phyloP scores from a whole-genome alignment of 192 early-diverging fungal species.

The Coemansia pectinata region DNA sequence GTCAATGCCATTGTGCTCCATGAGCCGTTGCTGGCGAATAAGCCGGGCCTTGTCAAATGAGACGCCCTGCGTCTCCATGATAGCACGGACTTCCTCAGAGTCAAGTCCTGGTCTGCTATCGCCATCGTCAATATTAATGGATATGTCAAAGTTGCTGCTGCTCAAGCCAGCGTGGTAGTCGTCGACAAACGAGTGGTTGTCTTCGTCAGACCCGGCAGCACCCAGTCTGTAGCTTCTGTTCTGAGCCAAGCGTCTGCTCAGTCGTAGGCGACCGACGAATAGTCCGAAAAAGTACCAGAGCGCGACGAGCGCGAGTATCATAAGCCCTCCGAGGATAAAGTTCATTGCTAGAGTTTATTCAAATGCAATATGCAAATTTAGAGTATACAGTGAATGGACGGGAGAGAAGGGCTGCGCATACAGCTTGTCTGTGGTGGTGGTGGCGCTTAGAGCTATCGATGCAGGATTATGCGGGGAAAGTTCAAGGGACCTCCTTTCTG shows the following conservation, averaged over 20 bases:
- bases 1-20: constrained; percentile 47
- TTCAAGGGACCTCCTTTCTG: background rate
- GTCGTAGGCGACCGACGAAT: constrained; percentile 31
- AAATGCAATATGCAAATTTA: background rate
- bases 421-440: background rate
- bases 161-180: constrained; percentile 46
- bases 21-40: constrained; percentile 47
- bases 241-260: constrained; percentile 33
- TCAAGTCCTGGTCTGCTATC: constrained; percentile 50
- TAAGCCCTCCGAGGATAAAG: constrained; percentile 38
- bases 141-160: constrained; percentile 54
- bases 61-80: constrained; percentile 45
- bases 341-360: constrained; percentile 15
- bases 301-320: constrained; percentile 25
- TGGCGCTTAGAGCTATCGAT: background rate
- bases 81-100: constrained; percentile 43
- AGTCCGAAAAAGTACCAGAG: constrained; percentile 49
- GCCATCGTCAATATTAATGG: constrained; percentile 40
- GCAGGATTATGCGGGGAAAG: background rate
- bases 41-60: constrained; percentile 55
- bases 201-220: constrained; percentile 19
- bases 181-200: constrained; percentile 23
- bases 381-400: background rate
- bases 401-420: background rate
- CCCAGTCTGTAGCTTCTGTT: constrained; percentile 11